Evolutionary conservation across 768 basidiomycete species (phyloP), one percentile per base, ranked within the genome.

Genomic region (Kwoniella bestiolae): DNA sequence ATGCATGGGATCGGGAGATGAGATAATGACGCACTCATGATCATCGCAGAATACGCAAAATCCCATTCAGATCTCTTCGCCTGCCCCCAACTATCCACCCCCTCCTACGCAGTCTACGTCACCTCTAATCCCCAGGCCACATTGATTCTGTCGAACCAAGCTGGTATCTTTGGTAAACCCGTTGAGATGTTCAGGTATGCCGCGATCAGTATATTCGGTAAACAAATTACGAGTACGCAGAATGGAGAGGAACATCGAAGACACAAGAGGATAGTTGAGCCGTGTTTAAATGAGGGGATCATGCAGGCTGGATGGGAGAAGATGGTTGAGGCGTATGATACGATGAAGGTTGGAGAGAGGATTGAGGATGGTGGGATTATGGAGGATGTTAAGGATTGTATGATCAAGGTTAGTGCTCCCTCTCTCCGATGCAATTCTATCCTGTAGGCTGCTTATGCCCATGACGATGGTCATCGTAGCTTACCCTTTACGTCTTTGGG

Each of bases 31-130:
- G n/a, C n/a, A n/a, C n/a, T n/a, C n/a, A n/a, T n/a, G n/a, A n/a
- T n/a, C n/a, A n/a, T n/a, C n/a, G n/a, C n/a, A 72, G 70, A 72
- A 44, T 72, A 72, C 50, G 61, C 45, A 26, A 34, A 58, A 5
- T 63, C 49, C 52, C 35, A 56, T n/a, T 66, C 67, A 18, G 70
- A 72, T 50, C 65, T 72, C 12, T 60, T 72, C 47, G 70, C 65
- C n/a, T 53, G 28, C 26, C 52, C 69, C 11, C 66, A 66, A 50
- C 44, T 60, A 12, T 59, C 70, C 18, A 56, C 67, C 9, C 63
- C 69, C 14, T 35, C 52, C 18, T 64, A 66, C 29, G 55, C 70
- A 9, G 65, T 66, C 8, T 72, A 72, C 32, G 31, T 64, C 38
- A 62, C 66, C n/a, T 57, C 67, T 18, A 35, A 28, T 18, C 67